Percentiles rank a stretch among this genome's conserved stretches.
These are phyloP conservation scores for Solanum aculeatissimum DNA, from an alignment of 305 asterid species.

Conservation along the genomic window DNA sequence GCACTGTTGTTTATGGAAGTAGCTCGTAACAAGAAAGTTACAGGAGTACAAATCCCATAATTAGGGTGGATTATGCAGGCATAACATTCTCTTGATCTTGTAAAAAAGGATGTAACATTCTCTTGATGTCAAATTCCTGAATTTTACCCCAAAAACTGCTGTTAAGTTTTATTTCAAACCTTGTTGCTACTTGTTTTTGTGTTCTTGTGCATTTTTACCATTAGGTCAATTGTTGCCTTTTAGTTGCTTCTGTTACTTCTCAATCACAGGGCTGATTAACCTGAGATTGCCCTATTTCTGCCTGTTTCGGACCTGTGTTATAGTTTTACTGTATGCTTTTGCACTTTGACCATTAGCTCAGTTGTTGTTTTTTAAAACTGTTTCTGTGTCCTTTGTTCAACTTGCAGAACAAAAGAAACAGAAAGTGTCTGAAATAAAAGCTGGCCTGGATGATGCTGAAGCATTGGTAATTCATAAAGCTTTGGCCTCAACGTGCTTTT, in stretches of 20 bases:
- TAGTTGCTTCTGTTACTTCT: not conserved
- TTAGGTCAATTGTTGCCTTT: not conserved
- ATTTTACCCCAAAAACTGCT: not conserved
- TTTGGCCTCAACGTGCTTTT: not conserved
- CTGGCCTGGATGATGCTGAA: constrained; percentile 53
- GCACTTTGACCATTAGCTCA: not conserved
- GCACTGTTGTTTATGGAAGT: not conserved
- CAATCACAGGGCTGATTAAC: not conserved
- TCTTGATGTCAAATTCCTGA: not conserved
- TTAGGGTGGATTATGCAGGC: not conserved
- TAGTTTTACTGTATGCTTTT: not conserved
- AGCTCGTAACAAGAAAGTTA: not conserved
- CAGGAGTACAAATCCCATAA: not conserved
- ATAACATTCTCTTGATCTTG: not conserved
- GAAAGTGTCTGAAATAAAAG: constrained; percentile 32
- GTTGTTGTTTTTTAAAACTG: not conserved
- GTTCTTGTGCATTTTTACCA: not conserved
- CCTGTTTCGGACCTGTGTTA: not conserved
- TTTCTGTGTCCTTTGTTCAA: not conserved
- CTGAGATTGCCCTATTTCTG: not conserved
- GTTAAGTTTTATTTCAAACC: not conserved
- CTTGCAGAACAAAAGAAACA: constrained; percentile 62
- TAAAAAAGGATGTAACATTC: not conserved
- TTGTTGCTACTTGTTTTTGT: not conserved
- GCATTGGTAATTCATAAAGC: constrained; percentile 27